Base-by-base conservation (phyloP, 148 eudicot species). In the Silene uniflora region DNA sequence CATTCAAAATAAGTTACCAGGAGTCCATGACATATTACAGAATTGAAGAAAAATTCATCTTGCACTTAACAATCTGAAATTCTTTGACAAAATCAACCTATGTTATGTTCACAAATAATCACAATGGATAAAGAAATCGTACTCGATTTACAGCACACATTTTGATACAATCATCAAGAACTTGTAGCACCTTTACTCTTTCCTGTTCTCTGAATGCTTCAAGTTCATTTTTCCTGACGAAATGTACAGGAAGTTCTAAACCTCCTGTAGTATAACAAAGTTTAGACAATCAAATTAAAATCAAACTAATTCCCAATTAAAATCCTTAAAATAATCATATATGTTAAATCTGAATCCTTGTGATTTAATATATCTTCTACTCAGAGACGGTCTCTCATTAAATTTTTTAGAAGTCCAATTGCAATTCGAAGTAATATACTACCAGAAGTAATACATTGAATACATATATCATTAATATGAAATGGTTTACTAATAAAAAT, bases 121-220 rank as follows among this genome's bases (percentile, higher is more conserved):
- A 27, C 39, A 71, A 61, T 16, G 63, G 10, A 23, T 59, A 61
- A 71, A 52, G 77, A 71, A 32, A 65, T 6, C 21, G 79, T 90
- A 92, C 97, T 91, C 89, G 87, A 39, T 86, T 79, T 71, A 17
- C 75, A 25, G 78, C 82, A 87, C 91, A 92, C 16, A 83, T 83
- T 67, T 67, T 62, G 54, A 83, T 67, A 74, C 88, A 88, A 46
- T 80, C 84, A 49, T 85, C 83, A 24, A 88, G 77, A 44, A 83
- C 75, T 73, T 82, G 76, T 1, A 54, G 67, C 84, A 88, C 88
- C 3, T 82, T 78, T 64, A 78, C 83, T 79, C 81, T 87, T 83
- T 90, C 94, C 29, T 10, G 69, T 65, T 85, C 90, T 77, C 83
- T 84, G 80, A 76, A 82, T 16, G 70, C 76, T 74, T 59, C 81